Base-by-base conservation (phyloP, 345 rosid genomes). In the Camelina sativa region DNA sequence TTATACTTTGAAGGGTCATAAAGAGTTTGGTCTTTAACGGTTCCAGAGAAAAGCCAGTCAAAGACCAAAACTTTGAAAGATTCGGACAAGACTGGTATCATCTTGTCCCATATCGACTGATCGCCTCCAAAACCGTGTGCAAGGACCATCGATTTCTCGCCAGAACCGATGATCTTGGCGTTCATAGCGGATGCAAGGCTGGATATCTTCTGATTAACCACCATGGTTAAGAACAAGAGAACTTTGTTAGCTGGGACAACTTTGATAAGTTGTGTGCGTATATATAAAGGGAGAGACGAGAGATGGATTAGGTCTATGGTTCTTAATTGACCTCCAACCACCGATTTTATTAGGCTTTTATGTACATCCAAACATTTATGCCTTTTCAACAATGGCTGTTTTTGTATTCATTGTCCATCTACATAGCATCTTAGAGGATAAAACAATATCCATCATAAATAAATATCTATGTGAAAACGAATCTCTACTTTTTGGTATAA, bases 71-170 rank as follows among this genome's bases (percentile, higher is more conserved):
- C 82, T 79, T 74, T 78, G 74, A 53, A 86, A 19, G 82, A 64
- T 40, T 74, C 60, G 11, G 90, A 62, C 74, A 93, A 56, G 48
- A 57, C 55, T 20, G 95, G 91, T 22, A 84, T 32, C 62, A 84
- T 70, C 81, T 85, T 85, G 79, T 86, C 80, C 93, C 93, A 88
- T 25, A 81, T 53, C 7, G 89, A 83, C 65, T 90, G 97, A 74
- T 93, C 91, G 37, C 60, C 81, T 28, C 98, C 95, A 41, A 72
- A 90, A 0, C 98, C 98, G 22, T 93, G 97, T 0, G 93, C 95
- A 8, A 89, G 73, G 72, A 87, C 67, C 76, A 89, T 65, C 54
- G 69, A 11, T 52, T 80, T 76, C 20, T 37, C 55, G 8, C 88
- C 85, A 6, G 86, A 79, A 17, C 96, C 98, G 1, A 80, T 51